A percentile compares a stretch with the other conserved stretches of the same genome.
Evolutionary conservation across 2,329 filamentous ascomycete genomes (phyloP).

Genomic region (Tothia fuscella): DNA sequence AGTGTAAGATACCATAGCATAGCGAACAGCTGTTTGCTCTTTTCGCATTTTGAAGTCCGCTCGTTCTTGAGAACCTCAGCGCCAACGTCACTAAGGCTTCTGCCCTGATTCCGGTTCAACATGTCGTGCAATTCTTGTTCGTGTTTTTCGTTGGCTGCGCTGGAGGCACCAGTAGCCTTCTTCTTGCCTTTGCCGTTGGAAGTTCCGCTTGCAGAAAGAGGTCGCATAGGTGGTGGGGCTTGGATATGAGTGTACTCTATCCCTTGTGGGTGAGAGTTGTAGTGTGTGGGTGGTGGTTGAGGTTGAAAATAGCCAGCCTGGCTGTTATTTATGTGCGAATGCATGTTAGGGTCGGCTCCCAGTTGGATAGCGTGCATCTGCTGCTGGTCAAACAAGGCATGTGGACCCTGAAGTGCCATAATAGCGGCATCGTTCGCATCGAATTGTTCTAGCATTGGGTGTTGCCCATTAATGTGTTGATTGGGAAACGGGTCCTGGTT

Average conservation of each 20-base stretch:
- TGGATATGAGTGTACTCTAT: neutral
- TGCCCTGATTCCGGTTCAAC: slow-evolving; percentile 55
- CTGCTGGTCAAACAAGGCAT: no score
- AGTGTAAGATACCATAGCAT: slow-evolving; percentile 64
- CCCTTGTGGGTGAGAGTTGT: no score
- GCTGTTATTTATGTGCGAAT: no score
- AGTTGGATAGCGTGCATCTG: no score
- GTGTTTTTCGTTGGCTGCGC: slow-evolving; percentile 70
- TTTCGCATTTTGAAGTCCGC: slow-evolving; percentile 67
- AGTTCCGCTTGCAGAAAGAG: neutral
- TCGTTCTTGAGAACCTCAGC: slow-evolving; percentile 68
- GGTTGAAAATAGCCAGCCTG: no score
- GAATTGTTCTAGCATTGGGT: no score
- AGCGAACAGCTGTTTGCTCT: slow-evolving; percentile 74
- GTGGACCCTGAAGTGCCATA: no score
- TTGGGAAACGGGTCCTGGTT: neutral
- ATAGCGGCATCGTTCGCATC: no score
- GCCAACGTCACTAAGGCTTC: slow-evolving; percentile 59
- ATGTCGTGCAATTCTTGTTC: slow-evolving; percentile 70
- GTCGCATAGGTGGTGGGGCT: neutral
- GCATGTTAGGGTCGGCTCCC: no score
- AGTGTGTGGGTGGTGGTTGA: neutral
- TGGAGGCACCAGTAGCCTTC: slow-evolving; percentile 50
- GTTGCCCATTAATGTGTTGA: no score
- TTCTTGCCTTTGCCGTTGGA: slow-evolving; percentile 18